Base-by-base conservation (phyloP, 2,329 filamentous ascomycete genomes). In the Xylaria sp. region DNA sequence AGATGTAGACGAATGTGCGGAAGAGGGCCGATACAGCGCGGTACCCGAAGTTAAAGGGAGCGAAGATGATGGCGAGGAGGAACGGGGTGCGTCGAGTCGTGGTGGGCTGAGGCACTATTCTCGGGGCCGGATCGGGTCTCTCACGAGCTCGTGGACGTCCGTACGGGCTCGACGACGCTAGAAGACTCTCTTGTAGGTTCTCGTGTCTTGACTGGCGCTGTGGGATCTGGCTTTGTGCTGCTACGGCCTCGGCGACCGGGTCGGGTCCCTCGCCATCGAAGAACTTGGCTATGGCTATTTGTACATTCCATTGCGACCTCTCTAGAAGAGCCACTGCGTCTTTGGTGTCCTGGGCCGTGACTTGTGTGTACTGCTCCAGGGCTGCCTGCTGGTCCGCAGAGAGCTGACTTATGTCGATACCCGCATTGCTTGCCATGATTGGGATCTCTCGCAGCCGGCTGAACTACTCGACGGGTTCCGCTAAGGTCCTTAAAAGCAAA, bases 271-370 rank as follows among this genome's bases (percentile, higher is more conserved):
- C 96, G 74, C 96, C 96, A 76, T 99, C 96, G 79, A 98, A 99
- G 87, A 98, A 98, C 78, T 97, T 97, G 72, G 96, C 89, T 71
- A 99, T 95, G 66, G 96, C 95, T 75, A 98, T 97, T 91, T 98
- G 92, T 0, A 97, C 92, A 78, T 98, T 99, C 96, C 96, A 99
- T 84, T 98, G 91, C 65, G 94, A 97, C 70, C 94, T 86, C 73
- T 91, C 88, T 1, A 99, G 85, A 4, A 99, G 80, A 1, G 93
- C 89, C 57, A 97, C 85, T 1, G 96, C 94, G 66, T 93, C 89
- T 51, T 89, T 85, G 53, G 89, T 80, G 24, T 93, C 90, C 80
- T 98, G 94, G 74, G 94, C 90, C 30, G 96, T 98, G 59, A 99
- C 92, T 60, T 92, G 88, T 17, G 90, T 93, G 80, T 94, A 97